Conservation (phyloP, 208 protist species). For the Leishmania braziliensis region DNA sequence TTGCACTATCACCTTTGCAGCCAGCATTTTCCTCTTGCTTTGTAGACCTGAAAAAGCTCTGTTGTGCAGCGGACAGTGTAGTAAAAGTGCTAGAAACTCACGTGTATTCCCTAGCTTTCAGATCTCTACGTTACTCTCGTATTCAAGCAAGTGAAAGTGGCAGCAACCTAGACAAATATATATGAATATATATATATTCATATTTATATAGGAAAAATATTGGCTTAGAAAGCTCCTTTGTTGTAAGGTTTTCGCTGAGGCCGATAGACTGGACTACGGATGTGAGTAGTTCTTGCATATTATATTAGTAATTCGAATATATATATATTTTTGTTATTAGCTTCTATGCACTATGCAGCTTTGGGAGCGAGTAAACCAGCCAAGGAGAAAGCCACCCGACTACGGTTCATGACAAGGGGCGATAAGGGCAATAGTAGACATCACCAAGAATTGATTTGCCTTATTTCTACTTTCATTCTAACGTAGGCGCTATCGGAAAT, state of each 20-base stretch:
- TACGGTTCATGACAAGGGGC: background rate
- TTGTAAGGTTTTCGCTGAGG: background rate
- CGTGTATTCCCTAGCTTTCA: background rate
- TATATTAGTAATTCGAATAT: background rate
- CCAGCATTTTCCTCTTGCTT: background rate
- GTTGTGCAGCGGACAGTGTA: background rate
- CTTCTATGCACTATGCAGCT: background rate
- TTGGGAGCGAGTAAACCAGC: background rate
- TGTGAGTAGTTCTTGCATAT: background rate
- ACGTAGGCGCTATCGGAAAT: background rate
- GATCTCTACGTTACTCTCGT: background rate
- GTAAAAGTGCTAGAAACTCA: background rate
- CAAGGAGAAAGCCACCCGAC: background rate
- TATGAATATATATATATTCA: background rate
- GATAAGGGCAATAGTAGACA: background rate
- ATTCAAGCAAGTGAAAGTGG: background rate
- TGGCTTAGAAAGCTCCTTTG: background rate
- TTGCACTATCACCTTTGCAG: background rate
- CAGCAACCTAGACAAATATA: background rate
- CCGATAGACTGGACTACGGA: background rate
- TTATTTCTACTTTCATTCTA: background rate
- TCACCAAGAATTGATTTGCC: background rate
- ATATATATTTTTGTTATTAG: background rate
- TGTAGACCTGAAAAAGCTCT: background rate
- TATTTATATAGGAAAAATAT: background rate